A percentile compares a stretch with the other conserved stretches of the same genome.
These are phyloP conservation scores for Arabidopsis lyrata DNA, from an alignment of 441 rosid genomes.

Conservation along the genomic window DNA sequence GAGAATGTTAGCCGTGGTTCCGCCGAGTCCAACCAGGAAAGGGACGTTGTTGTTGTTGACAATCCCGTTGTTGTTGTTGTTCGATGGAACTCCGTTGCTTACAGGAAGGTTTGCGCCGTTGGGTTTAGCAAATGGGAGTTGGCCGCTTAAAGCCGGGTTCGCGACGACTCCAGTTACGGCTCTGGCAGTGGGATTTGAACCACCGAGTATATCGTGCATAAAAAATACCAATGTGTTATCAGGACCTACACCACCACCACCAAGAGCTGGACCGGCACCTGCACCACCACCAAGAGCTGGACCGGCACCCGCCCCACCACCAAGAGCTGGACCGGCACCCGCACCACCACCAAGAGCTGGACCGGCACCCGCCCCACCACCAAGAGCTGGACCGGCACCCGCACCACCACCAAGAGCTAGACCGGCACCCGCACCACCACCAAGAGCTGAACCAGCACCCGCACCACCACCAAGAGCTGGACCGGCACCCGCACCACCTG, in stretches of 20 bases:
- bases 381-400: constrained; percentile 41
- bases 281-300: constrained; percentile 31
- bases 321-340: constrained; percentile 30
- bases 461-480: constrained; percentile 38
- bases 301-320: constrained; percentile 41
- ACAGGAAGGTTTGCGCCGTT: constrained; percentile 71
- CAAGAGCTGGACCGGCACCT: constrained; percentile 42
- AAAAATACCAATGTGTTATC: constrained; percentile 55
- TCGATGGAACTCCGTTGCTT: constrained; percentile 56
- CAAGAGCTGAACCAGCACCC: constrained; percentile 41
- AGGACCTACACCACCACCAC: constrained; percentile 43
- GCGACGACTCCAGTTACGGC: constrained; percentile 67
- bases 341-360: constrained; percentile 41
- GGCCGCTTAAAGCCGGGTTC: constrained; percentile 66
- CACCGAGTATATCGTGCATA: constrained; percentile 75
- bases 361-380: constrained; percentile 43
- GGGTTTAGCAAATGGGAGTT: constrained; percentile 70
- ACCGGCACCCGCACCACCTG: constrained; percentile 42
- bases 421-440: constrained; percentile 42
- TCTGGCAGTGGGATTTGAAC: constrained; percentile 63
- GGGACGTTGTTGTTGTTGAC: constrained; percentile 74
- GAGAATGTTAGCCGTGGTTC: constrained; percentile 55
- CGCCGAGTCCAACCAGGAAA: constrained; percentile 65
- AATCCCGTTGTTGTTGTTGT: constrained; percentile 60
- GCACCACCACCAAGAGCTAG: constrained; percentile 44